phyloP scores from a whole-genome alignment of 164 flowering plant species.

The Euptelea pleiosperma region DNA sequence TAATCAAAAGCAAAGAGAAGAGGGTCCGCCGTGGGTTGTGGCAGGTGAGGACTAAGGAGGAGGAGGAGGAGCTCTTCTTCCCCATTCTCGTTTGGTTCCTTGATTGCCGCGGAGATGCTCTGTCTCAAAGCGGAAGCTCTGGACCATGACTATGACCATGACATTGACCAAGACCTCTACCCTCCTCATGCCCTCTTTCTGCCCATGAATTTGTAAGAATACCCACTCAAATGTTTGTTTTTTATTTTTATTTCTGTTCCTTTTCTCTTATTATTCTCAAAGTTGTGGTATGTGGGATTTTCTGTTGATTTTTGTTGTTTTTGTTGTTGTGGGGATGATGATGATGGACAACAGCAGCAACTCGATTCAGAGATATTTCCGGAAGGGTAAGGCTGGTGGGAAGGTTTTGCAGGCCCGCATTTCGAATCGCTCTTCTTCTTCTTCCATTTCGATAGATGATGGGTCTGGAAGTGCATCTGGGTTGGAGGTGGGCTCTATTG shows the following conservation, averaged over 20 bases:
- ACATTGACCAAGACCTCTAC: conserved; percentile 16
- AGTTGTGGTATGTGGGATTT: neutral
- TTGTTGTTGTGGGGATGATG: neutral
- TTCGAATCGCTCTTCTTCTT: conserved; percentile 16
- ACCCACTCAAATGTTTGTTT: neutral
- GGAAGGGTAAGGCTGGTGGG: conserved; percentile 3
- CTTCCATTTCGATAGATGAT: conserved; percentile 11
- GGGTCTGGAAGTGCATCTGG: conserved; percentile 13
- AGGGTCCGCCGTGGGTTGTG: too few relatives aligned
- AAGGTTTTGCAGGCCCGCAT: conserved; percentile 2
- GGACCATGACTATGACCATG: conserved; percentile 9
- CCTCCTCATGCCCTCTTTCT: conserved; percentile 5
- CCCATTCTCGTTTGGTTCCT: neutral
- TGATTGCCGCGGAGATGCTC: conserved; percentile 15
- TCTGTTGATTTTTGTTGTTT: neutral
- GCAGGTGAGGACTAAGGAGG: neutral
- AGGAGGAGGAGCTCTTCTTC: neutral
- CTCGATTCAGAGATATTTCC: conserved; percentile 14
- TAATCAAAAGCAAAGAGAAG: too few relatives aligned
- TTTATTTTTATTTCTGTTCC: neutral
- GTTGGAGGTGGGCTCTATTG: conserved; percentile 26
- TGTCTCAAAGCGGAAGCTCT: conserved; percentile 26
- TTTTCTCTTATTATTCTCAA: neutral
- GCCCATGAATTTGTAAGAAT: conserved; percentile 19
- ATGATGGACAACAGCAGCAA: conserved; percentile 12